Conservation (phyloP, 2,329 filamentous ascomycete species). For the Aspergillus pseudonomiae region DNA sequence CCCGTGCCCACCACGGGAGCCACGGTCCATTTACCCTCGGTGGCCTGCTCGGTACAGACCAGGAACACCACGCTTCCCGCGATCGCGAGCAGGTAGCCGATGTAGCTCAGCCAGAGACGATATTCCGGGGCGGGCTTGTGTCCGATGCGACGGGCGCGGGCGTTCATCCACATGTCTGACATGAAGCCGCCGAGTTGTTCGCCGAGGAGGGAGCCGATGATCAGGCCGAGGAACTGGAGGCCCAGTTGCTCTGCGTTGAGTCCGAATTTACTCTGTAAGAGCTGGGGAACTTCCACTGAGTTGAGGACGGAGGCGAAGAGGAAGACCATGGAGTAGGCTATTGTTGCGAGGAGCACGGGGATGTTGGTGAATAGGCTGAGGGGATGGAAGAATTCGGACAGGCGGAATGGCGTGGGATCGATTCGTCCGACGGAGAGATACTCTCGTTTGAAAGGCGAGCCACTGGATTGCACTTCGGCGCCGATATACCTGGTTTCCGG, state of each 20-base stretch:
- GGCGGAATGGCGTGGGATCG: conserved; percentile 52
- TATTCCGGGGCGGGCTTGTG: conserved; percentile 54
- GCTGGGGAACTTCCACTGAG: conserved; percentile 63
- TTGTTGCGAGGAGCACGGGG: conserved; percentile 54
- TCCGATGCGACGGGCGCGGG: conserved; percentile 32
- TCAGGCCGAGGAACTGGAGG: conserved; percentile 60
- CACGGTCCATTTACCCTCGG: conserved; percentile 54
- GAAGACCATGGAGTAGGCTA: conserved; percentile 61
- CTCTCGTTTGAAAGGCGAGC: conserved; percentile 40
- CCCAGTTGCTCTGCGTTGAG: conserved; percentile 62
- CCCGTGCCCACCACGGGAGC: conserved; percentile 59
- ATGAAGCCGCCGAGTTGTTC: conserved; percentile 61
- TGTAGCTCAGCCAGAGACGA: conserved; percentile 61
- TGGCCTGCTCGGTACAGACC: conserved; percentile 53
- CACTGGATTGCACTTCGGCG: conserved; percentile 17
- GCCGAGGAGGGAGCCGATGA: conserved; percentile 61
- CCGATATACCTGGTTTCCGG: conserved; percentile 57
- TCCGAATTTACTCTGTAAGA: conserved; percentile 58
- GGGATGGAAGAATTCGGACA: conserved; percentile 57
- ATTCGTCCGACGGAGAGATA: conserved; percentile 53
- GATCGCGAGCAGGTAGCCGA: conserved; percentile 55
- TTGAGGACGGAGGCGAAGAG: conserved; percentile 56
- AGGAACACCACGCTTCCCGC: conserved; percentile 60
- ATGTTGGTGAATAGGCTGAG: conserved; percentile 50
- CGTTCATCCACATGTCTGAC: conserved; percentile 60